A percentile compares a stretch with the other conserved stretches of the same genome.
These are phyloP conservation scores for Pseudomonodictys pantanalensis DNA, from an alignment of 495 filamentous ascomycete species.

Conservation along the genomic window DNA sequence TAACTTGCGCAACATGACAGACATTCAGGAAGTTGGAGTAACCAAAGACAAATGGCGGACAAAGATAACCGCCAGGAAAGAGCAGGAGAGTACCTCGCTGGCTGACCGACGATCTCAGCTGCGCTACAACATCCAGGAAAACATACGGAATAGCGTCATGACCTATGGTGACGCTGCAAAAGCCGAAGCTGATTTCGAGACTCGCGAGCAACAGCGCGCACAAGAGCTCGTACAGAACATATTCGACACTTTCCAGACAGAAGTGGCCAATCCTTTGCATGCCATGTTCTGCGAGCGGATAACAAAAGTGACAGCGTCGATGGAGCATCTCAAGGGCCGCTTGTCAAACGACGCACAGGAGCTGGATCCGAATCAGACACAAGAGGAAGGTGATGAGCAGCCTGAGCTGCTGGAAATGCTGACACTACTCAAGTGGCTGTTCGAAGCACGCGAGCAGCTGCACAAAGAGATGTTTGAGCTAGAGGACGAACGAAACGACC, in stretches of 20 bases:
- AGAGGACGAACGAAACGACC: slow-evolving; percentile 75
- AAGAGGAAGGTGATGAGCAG: slow-evolving; percentile 93
- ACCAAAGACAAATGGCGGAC: slow-evolving; percentile 59
- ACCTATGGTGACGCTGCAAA: slow-evolving; percentile 77
- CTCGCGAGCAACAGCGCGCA: slow-evolving; percentile 58
- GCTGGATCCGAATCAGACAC: slow-evolving; percentile 72
- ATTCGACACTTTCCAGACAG: slow-evolving; percentile 73
- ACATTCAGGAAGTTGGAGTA: slow-evolving; percentile 67
- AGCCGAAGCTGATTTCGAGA: slow-evolving; percentile 63
- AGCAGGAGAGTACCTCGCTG: slow-evolving; percentile 47
- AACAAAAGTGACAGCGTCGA: slow-evolving; percentile 54
- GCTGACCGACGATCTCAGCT: slow-evolving; percentile 52
- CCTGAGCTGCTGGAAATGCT: slow-evolving; percentile 92
- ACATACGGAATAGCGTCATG: slow-evolving; percentile 71
- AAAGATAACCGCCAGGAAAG: slow-evolving; percentile 39
- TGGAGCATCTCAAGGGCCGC: slow-evolving; percentile 65
- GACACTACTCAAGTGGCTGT: slow-evolving; percentile 95
- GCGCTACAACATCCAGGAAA: slow-evolving; percentile 63
- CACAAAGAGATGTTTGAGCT: slow-evolving; percentile 82
- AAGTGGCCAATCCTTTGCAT: slow-evolving; percentile 74
- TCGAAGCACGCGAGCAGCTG: slow-evolving; percentile 84
- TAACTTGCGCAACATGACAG: slow-evolving; percentile 70
- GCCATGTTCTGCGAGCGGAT: slow-evolving; percentile 57
- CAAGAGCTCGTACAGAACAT: slow-evolving; percentile 64
- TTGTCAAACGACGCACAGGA: slow-evolving; percentile 71